These are phyloP conservation scores for Mycothermus thermophilus DNA, from an alignment of 495 filamentous ascomycete genomes.

Conservation along the genomic window DNA sequence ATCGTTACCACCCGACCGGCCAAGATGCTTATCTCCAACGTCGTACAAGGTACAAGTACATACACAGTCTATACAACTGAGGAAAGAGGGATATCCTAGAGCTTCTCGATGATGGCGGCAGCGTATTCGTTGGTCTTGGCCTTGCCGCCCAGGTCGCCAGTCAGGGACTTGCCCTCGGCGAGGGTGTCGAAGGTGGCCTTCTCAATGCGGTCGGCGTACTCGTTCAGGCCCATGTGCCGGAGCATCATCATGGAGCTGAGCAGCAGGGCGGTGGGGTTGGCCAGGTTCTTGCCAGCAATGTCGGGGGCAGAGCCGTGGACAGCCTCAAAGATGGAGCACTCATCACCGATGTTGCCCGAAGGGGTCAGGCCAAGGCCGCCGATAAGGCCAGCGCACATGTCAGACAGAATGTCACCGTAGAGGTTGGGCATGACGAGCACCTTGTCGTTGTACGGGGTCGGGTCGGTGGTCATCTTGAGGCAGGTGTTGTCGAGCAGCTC, in stretches of 20 bases:
- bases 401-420: conserved; percentile 97
- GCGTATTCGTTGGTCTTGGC: conserved; percentile 87
- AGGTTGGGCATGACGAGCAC: conserved; percentile 99
- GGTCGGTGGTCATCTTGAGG: conserved; percentile 93
- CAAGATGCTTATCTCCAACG: conserved; percentile 7
- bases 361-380: conserved; percentile 94
- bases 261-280: conserved; percentile 88
- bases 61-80: conserved; percentile 12
- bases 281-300: conserved; percentile 88
- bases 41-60: conserved; percentile 7
- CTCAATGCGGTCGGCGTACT: conserved; percentile 80
- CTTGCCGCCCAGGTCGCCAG: conserved; percentile 89
- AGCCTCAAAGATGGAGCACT: conserved; percentile 98
- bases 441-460: conserved; percentile 92
- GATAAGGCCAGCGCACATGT: conserved; percentile 98
- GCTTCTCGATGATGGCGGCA: conserved; percentile 71
- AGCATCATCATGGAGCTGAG: conserved; percentile 97
- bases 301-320: conserved; percentile 97
- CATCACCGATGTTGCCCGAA: conserved; percentile 95
- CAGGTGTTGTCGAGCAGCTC: conserved; percentile 98
- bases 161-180: conserved; percentile 89
- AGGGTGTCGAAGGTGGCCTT: conserved; percentile 87
- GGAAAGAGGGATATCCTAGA: too few species aligned
- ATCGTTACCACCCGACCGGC: conserved; percentile 4
- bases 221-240: conserved; percentile 86